Percentiles rank a stretch among this genome's conserved stretches.
Evolutionary conservation across 192 early-diverging fungal genomes (phyloP).

Genomic region (Linnemannia schmuckeri): DNA sequence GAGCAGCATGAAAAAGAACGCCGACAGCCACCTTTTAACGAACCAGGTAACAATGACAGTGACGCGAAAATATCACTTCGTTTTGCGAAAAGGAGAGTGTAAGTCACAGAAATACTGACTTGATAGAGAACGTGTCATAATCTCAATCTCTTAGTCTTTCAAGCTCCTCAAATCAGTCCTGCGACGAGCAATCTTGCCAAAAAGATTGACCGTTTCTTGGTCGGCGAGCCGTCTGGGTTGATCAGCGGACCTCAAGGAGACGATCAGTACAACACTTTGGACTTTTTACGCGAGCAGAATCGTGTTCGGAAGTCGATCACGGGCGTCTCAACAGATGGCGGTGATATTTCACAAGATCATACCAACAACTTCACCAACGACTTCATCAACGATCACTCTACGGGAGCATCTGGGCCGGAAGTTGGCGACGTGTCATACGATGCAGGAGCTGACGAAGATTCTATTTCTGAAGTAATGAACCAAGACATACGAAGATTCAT

Average conservation of each 20-base stretch:
- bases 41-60: constrained; percentile 15
- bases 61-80: background rate
- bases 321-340: background rate
- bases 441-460: constrained; percentile 17
- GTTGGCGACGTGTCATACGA: background rate
- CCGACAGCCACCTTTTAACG: background rate
- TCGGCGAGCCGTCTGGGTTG: constrained; percentile 13
- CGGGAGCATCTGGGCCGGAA: background rate
- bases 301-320: background rate
- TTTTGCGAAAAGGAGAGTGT: background rate
- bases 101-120: background rate
- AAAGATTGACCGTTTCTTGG: constrained; percentile 38
- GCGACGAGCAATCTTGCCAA: constrained; percentile 45
- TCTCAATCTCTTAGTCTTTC: constrained; percentile 20
- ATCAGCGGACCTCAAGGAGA: background rate
- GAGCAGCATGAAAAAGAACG: background rate
- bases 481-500: background rate
- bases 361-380: background rate
- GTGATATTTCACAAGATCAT: background rate
- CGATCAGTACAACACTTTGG: background rate
- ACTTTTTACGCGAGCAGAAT: background rate
- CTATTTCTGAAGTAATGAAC: constrained; percentile 10
- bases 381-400: background rate
- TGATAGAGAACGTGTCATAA: background rate
- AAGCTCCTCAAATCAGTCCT: constrained; percentile 40